Base-by-base conservation (phyloP, 1,284 basidiomycete species). In the Sanguinoderma infundibulare region DNA sequence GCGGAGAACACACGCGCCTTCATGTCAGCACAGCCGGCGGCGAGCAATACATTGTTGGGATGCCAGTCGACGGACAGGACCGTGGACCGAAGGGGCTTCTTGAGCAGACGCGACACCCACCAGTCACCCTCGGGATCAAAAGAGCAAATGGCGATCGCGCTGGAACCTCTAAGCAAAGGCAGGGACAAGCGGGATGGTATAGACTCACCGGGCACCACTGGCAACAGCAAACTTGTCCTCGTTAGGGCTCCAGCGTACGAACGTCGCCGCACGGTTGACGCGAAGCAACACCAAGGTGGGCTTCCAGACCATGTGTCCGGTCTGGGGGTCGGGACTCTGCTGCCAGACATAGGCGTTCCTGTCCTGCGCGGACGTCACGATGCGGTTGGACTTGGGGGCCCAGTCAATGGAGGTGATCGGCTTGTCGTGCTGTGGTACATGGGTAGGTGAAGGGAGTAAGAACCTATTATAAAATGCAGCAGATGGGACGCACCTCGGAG, bases 171-270 rank as follows among this genome's bases (percentile, higher is more conserved):
- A 9, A 67, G 35, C 10, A 42, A 7, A 20, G 17, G 1, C 6
- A 24, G 22, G 12, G 30, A 5, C n/a, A 5, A 8, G 3, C 20
- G 44, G 17, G 35, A 35, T 28, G 9, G 64, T 71, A 26, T n/a
- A 9, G 65, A 72, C 85, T 47, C 67, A 94, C 92, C 94, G 86
- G 7, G 98, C 96, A 66, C 98, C 98, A 63, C 92, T 96, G 3
- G 96, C 97, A 28, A 99, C 98, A 3, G 98, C 98, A 74, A 99
- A 99, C 78, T 99, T 99, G 78, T 98, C 94, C 78, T 99, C 98
- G 70, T 92, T 90, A 1, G 98, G 98, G 74, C 92, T 95, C 98
- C 98, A 99, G 67, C 93, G 86, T 44, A 98, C 98, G 71, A 88
- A 89, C 0, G 98, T 99, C 1, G 98, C 98, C 1, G 97, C 96